Evolutionary conservation across 768 basidiomycete genomes (phyloP).

Genomic region (Rhodotorula diobovata): DNA sequence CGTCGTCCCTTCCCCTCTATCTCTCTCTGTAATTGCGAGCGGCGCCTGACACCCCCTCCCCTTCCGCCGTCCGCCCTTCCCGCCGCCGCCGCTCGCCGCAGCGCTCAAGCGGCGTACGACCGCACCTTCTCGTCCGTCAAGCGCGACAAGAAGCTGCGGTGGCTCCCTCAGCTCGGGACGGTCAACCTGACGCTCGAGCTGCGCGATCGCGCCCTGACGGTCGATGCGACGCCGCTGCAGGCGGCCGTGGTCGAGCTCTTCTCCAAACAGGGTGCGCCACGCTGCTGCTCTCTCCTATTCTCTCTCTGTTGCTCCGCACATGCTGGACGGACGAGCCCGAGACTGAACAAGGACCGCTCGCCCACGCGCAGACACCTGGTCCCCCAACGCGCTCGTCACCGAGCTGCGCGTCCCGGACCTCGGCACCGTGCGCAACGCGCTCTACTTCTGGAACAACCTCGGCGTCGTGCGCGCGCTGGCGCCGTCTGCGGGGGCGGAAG

Average conservation of each 20-base stretch:
- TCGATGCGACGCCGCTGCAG: constrained; percentile 78
- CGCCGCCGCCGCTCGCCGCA: background rate
- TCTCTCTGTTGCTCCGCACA: background rate
- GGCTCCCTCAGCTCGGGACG: constrained; percentile 83
- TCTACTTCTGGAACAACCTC: constrained; percentile 76
- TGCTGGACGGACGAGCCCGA: background rate
- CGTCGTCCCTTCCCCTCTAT: background rate
- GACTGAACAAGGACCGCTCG: too few species aligned
- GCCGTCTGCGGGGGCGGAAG: too few species aligned
- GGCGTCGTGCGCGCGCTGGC: constrained; percentile 62
- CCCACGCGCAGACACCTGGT: constrained; percentile 56
- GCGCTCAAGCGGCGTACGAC: constrained; percentile 55
- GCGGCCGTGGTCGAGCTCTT: constrained; percentile 87
- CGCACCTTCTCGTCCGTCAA: constrained; percentile 75
- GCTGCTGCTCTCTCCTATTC: too few species aligned
- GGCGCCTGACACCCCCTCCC: background rate
- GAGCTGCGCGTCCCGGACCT: constrained; percentile 65
- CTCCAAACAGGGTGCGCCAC: constrained; percentile 58
- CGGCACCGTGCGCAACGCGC: constrained; percentile 63
- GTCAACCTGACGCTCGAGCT: constrained; percentile 75
- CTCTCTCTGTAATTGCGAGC: background rate
- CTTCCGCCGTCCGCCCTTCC: background rate
- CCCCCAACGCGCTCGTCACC: constrained; percentile 62
- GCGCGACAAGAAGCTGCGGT: constrained; percentile 83
- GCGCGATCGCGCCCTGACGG: constrained; percentile 68